A percentile compares a stretch with the other conserved stretches of the same genome.
phyloP scores from a whole-genome alignment of 306 rosid species.

The Lathyrus oleraceus region DNA sequence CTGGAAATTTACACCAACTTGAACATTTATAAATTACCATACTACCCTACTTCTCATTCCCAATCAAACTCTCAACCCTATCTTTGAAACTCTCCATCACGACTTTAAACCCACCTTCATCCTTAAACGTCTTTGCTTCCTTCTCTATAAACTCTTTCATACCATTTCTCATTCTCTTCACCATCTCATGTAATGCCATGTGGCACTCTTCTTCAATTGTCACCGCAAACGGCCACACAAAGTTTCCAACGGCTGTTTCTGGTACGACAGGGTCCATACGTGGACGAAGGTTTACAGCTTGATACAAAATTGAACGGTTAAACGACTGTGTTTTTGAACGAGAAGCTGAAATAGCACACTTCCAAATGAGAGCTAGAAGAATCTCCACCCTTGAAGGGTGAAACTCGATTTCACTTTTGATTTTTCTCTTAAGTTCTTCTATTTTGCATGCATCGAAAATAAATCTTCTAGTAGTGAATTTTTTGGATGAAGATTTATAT shows the following conservation, averaged over 20 bases:
- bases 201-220: conserved; percentile 42
- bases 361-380: conserved; percentile 50
- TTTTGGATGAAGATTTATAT: background rate
- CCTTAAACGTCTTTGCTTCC: conserved; percentile 32
- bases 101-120: conserved; percentile 37
- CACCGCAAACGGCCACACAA: conserved; percentile 50
- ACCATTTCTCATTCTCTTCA: conserved; percentile 39
- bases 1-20: conserved; percentile 50
- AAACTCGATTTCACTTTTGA: conserved; percentile 1
- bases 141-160: conserved; percentile 37
- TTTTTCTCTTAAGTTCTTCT: conserved; percentile 35
- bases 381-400: conserved; percentile 49
- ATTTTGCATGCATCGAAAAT: conserved; percentile 36
- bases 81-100: conserved; percentile 46
- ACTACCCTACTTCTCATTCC: background rate
- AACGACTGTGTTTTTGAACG: conserved; percentile 27
- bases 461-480: conserved; percentile 41
- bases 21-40: conserved; percentile 41
- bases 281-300: conserved; percentile 53
- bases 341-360: conserved; percentile 30
- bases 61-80: conserved; percentile 29
- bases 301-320: conserved; percentile 44
- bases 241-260: conserved; percentile 41
- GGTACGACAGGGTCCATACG: conserved; percentile 44
- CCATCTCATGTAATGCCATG: conserved; percentile 36